Percentiles rank a stretch among this genome's conserved stretches.
Conservation (phyloP, 2,329 filamentous ascomycete genomes). For the Cercospora janseana region DNA sequence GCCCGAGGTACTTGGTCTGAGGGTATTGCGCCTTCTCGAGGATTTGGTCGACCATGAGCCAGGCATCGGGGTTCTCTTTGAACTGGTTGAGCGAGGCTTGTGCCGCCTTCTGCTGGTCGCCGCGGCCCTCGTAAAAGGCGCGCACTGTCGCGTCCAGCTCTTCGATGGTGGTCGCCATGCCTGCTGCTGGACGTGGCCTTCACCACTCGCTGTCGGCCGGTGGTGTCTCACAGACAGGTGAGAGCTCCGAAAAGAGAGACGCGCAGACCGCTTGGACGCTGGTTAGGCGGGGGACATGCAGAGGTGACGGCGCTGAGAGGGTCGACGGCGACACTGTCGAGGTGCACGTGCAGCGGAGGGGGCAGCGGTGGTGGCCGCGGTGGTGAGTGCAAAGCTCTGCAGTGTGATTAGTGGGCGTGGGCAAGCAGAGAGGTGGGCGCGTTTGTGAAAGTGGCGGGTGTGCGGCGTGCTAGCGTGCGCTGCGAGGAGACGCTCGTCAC, state of each 20-base stretch:
- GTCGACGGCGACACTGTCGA: conserved; percentile 12
- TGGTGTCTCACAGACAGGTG: conserved; percentile 22
- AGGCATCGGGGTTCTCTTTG: conserved; percentile 97
- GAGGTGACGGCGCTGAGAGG: conserved; percentile 12
- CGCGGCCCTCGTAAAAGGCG: conserved; percentile 95
- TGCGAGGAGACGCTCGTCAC: conserved; percentile 6
- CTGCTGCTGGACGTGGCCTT: conserved; percentile 27
- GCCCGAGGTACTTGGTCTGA: conserved; percentile 94
- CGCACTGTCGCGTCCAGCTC: conserved; percentile 97
- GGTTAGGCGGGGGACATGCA: conserved; percentile 33
- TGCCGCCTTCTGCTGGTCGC: conserved; percentile 94
- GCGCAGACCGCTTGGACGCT: conserved; percentile 34
- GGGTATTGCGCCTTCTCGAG: conserved; percentile 88
- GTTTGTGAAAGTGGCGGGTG: conserved; percentile 9
- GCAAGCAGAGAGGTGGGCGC: conserved; percentile 4
- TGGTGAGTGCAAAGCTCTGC: conserved; percentile 7
- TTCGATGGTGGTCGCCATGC: conserved; percentile 71
- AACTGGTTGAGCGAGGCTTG: conserved; percentile 94
- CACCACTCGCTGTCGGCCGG: conserved; percentile 26
- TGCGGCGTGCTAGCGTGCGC: not conserved
- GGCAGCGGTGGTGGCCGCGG: conserved; percentile 9
- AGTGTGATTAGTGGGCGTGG: conserved; percentile 1
- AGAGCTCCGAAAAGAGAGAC: conserved; percentile 23
- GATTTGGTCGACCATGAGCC: conserved; percentile 96
- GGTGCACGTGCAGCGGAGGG: conserved; percentile 10